These are phyloP conservation scores for Sporothrix luriei DNA, from an alignment of 2,329 filamentous ascomycete species.

Conservation along the genomic window DNA sequence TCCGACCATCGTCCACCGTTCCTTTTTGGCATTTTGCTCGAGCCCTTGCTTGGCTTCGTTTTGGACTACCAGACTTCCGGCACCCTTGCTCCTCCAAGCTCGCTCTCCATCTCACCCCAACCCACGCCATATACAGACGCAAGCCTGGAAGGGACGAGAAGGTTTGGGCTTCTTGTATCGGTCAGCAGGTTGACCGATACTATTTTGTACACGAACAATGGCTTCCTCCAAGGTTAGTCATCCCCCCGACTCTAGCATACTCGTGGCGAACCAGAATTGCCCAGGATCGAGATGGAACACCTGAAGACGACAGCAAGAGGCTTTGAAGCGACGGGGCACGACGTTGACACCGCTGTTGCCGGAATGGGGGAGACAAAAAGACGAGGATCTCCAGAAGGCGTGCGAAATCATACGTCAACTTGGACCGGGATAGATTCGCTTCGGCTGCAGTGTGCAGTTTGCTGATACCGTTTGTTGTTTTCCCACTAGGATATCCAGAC, in stretches of 20 bases:
- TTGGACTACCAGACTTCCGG: neutral
- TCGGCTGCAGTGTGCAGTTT: constrained; percentile 38
- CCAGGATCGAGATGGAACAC: neutral
- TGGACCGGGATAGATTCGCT: neutral
- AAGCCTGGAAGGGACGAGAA: constrained; percentile 25
- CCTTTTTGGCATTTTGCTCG: constrained; percentile 16
- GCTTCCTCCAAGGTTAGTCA: constrained; percentile 40
- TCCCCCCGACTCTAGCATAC: neutral
- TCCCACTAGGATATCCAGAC: constrained; percentile 62
- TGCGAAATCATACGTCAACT: constrained; percentile 4
- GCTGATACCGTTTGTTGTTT: constrained; percentile 31
- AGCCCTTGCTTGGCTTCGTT: neutral
- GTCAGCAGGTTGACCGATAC: constrained; percentile 15
- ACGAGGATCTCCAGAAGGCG: neutral
- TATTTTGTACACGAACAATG: constrained; percentile 37
- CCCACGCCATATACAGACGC: constrained; percentile 6
- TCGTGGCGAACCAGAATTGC: neutral
- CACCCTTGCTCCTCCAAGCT: neutral
- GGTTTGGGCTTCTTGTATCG: neutral
- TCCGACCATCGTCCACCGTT: constrained; percentile 1
- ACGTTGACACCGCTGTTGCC: neutral
- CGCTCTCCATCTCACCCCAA: neutral
- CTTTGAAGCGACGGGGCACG: neutral
- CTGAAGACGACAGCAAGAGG: neutral
- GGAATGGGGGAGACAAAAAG: constrained; percentile 5